Conservation (phyloP, 1,284 basidiomycete species). For the Tilletia indica region DNA sequence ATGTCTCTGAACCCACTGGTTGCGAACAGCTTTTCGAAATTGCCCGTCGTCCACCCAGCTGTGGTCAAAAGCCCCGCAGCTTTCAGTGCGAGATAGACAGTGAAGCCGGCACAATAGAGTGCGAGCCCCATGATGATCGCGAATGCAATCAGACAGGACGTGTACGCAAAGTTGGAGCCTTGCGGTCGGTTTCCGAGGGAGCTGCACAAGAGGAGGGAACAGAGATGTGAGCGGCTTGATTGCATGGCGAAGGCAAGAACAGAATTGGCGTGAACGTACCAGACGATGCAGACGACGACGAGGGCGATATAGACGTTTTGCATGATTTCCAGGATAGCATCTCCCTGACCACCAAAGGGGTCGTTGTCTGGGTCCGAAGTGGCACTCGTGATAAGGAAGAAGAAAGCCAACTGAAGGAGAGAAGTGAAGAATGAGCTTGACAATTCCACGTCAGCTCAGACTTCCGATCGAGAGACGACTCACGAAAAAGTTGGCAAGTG, state of each 20-base stretch:
- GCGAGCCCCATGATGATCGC: conserved; percentile 61
- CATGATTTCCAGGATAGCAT: conserved; percentile 28
- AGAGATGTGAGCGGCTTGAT: neutral
- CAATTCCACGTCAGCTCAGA: no score
- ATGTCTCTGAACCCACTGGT: conserved; percentile 77
- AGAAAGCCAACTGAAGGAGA: conserved; percentile 63
- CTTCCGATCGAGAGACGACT: neutral
- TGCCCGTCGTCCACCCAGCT: conserved; percentile 23
- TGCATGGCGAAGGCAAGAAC: conserved; percentile 57
- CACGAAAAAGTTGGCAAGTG: conserved; percentile 76
- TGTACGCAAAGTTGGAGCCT: conserved; percentile 70
- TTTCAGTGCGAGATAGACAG: conserved; percentile 50
- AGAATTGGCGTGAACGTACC: conserved; percentile 62
- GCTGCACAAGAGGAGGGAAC: neutral
- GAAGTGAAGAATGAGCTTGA: neutral
- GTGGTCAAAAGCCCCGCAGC: conserved; percentile 17
- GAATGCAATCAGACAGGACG: conserved; percentile 70
- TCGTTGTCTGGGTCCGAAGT: conserved; percentile 61
- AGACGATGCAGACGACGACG: conserved; percentile 32
- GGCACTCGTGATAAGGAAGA: conserved; percentile 65
- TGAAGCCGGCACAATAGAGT: conserved; percentile 82
- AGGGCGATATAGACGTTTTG: conserved; percentile 34
- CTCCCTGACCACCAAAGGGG: conserved; percentile 75
- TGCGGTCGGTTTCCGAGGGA: conserved; percentile 24
- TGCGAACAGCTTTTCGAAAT: conserved; percentile 60